These are phyloP conservation scores for Coemansia guatemalensis DNA, from an alignment of 192 early-diverging fungal genomes.

Conservation along the genomic window DNA sequence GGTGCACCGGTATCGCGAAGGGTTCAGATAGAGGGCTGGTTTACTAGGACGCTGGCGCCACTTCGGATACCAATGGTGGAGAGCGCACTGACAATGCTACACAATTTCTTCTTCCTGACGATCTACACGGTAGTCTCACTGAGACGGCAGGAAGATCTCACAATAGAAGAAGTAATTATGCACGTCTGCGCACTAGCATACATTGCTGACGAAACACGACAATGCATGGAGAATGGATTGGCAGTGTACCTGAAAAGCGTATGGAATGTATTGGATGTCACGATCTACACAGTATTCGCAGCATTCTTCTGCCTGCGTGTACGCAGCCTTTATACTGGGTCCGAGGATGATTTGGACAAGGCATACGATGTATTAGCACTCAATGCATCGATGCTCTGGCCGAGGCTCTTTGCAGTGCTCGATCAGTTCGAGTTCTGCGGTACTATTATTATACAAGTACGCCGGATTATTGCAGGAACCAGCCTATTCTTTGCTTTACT, in stretches of 20 bases:
- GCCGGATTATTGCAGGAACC: conserved; percentile 33
- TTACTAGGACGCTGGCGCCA: conserved; percentile 18
- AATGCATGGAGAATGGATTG: conserved; percentile 33
- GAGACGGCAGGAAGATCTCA: conserved; percentile 14
- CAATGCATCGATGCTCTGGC: conserved; percentile 46
- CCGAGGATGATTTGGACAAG: conserved; percentile 30
- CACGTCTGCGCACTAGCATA: conserved; percentile 31
- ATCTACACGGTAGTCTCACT: conserved; percentile 35
- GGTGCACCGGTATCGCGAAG: background rate
- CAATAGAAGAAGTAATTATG: conserved; percentile 19
- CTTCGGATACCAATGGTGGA: conserved; percentile 41
- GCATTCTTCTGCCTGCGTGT: conserved; percentile 34
- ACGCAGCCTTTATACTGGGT: conserved; percentile 31
- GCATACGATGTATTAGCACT: conserved; percentile 41
- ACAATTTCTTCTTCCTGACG: conserved; percentile 37
- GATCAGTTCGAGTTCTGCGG: conserved; percentile 49
- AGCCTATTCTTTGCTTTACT: conserved; percentile 43
- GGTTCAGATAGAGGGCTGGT: conserved; percentile 21
- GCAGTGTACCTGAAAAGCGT: conserved; percentile 40
- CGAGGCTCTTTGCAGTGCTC: conserved; percentile 35
- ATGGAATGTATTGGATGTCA: conserved; percentile 38
- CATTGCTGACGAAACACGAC: conserved; percentile 45
- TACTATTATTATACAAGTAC: conserved; percentile 44
- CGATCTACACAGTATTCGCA: conserved; percentile 30
- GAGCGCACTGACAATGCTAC: conserved; percentile 33